phyloP scores from a whole-genome alignment of 2,329 filamentous ascomycete genomes.

The Fusarium globosum region DNA sequence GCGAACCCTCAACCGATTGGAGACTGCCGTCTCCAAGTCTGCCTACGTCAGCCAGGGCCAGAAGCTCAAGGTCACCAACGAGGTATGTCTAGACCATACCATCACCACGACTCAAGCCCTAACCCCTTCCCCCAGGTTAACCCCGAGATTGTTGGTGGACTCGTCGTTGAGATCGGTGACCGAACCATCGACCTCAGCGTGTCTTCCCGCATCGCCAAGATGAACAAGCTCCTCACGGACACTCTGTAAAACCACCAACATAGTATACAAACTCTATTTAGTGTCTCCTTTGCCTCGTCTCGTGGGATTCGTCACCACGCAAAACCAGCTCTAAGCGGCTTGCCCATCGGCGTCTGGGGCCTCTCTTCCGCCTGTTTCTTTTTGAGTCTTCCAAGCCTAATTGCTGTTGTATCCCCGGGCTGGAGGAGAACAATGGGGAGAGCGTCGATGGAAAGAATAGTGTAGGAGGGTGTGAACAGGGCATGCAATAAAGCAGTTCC shows the following conservation, averaged over 20 bases:
- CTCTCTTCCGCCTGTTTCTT: conserved; percentile 29
- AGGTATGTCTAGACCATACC: conserved; percentile 63
- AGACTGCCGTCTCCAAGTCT: conserved; percentile 90
- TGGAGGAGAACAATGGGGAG: conserved; percentile 29
- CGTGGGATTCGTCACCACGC: conserved; percentile 22
- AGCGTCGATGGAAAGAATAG: conserved; percentile 47
- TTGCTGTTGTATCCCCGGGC: conserved; percentile 30
- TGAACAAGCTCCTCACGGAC: conserved; percentile 99
- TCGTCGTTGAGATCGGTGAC: conserved; percentile 96
- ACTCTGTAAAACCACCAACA: conserved; percentile 78
- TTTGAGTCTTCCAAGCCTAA: conserved; percentile 27
- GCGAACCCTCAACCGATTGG: conserved; percentile 86
- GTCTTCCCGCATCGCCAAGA: conserved; percentile 92
- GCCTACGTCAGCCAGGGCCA: conserved; percentile 88
- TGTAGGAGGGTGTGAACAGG: conserved; percentile 47
- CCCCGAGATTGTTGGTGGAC: conserved; percentile 91
- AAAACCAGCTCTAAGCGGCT: conserved; percentile 11
- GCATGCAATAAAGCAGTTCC: conserved; percentile 46
- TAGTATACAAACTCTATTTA: conserved; percentile 44
- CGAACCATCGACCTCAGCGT: conserved; percentile 98
- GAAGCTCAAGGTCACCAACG: conserved; percentile 97
- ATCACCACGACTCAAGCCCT: not conserved
- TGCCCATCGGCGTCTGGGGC: conserved; percentile 30
- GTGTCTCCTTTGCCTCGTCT: conserved; percentile 41
- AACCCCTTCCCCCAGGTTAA: conserved; percentile 72